Evolutionary conservation across 2,329 filamentous ascomycete species (phyloP).

Genomic region (Trichoderma sp.): DNA sequence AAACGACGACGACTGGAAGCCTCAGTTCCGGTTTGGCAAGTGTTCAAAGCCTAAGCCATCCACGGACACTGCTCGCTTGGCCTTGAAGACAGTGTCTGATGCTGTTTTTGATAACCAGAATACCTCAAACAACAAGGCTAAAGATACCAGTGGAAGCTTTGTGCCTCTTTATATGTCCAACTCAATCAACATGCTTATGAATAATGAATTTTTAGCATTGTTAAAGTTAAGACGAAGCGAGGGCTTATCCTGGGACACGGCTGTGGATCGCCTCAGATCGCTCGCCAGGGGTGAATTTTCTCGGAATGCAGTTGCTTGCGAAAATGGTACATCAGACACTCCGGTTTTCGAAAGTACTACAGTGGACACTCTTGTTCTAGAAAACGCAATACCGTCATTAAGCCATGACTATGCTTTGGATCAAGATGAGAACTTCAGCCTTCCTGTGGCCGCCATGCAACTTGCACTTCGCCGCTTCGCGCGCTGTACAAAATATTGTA

Average conservation of each 20-base stretch:
- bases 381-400: conserved; percentile 25
- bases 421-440: conserved; percentile 43
- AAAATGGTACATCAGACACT: neutral
- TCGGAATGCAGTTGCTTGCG: neutral
- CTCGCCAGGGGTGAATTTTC: neutral
- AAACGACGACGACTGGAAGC: conserved; percentile 37
- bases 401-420: conserved; percentile 34
- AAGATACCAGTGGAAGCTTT: conserved; percentile 26
- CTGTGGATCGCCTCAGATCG: conserved; percentile 25
- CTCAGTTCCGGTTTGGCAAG: conserved; percentile 67
- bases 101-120: neutral
- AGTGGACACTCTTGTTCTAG: conserved; percentile 3
- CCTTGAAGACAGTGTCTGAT: conserved; percentile 43
- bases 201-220: conserved; percentile 63
- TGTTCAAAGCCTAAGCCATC: conserved; percentile 73
- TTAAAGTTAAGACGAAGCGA: conserved; percentile 58
- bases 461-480: conserved; percentile 76
- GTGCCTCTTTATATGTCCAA: conserved; percentile 67
- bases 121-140: neutral
- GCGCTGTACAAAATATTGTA: conserved; percentile 82
- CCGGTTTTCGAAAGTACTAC: conserved; percentile 1
- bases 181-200: conserved; percentile 63
- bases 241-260: conserved; percentile 61
- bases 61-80: conserved; percentile 50
- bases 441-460: conserved; percentile 66